Evolutionary conservation across 495 filamentous ascomycete genomes (phyloP).

Genomic region (Pyrenula massariospora): DNA sequence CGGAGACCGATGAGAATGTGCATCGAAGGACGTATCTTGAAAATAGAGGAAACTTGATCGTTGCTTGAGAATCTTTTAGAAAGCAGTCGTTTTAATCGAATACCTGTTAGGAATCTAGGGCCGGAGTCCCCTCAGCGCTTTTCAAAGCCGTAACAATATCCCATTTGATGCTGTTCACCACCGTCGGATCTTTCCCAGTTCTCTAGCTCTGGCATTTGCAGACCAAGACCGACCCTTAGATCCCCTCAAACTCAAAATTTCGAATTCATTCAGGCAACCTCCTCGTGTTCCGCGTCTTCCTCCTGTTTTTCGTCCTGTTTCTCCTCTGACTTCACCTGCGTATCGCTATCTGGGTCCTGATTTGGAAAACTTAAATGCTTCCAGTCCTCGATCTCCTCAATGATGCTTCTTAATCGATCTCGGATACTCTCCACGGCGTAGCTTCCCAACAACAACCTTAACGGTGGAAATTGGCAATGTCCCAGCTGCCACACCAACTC

Average conservation of each 20-base stretch:
- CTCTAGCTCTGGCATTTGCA: too few species aligned
- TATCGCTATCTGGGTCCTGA: not conserved
- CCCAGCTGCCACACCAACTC: constrained; percentile 93
- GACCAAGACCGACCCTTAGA: too few species aligned
- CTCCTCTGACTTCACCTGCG: not conserved
- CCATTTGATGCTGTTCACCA: too few species aligned
- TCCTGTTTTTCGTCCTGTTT: not conserved
- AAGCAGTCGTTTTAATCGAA: too few species aligned
- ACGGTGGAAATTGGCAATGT: constrained; percentile 81
- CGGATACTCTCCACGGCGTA: constrained; percentile 94
- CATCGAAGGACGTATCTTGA: constrained; percentile 67
- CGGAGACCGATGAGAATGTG: constrained; percentile 65
- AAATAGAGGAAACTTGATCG: constrained; percentile 1
- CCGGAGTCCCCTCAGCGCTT: too few species aligned
- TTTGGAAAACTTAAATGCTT: constrained; percentile 54
- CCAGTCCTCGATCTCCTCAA: constrained; percentile 92
- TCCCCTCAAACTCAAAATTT: too few species aligned
- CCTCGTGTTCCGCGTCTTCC: not conserved
- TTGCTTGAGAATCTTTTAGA: too few species aligned
- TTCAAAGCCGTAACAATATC: too few species aligned
- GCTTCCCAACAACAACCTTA: constrained; percentile 73
- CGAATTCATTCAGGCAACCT: not conserved
- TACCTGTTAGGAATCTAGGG: too few species aligned
- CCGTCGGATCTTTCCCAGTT: too few species aligned
- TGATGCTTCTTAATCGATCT: constrained; percentile 77